Base-by-base conservation (phyloP, 1,284 basidiomycete genomes). In the Amylostereum areolatum region DNA sequence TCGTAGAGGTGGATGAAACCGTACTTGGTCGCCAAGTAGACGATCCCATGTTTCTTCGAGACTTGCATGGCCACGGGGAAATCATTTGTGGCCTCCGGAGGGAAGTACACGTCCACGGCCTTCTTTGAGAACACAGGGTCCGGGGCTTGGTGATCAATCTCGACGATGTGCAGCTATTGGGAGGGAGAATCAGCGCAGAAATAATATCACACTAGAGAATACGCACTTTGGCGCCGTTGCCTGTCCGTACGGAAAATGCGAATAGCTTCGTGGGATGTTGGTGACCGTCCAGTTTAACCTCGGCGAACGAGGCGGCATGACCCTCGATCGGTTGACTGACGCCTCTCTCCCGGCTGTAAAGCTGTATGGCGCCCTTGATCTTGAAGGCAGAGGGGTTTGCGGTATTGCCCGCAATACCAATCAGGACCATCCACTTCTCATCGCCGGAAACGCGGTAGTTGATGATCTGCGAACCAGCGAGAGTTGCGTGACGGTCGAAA, bases 51-150 rank as follows among this genome's bases (percentile, higher is more conserved):
- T 63, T 93, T 92, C 69, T 89, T 85, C 48, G 96, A 99, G 42
- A 98, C 92, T 68, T 99, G 97, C 92, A 99, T 98, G 30, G 96
- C 92, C 37, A 99, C 97, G n/a, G 97, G 97, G 78, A 99, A 99
- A 66, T 99, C 97, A 67, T 95, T 97, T 43, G 89, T 89, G 3
- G 97, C 97, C 67, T 99, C 97, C 1, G 94, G 87, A 49, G 97
- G 97, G 83, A 99, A 99, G 75, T 97, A 99, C 47, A 99, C 96
- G 61, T 99, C 97, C 56, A 99, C 95, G 11, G 93, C 92, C 72
- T 98, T 99, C 79, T 99, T 99, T 40, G 83, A 78, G 75, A 97
- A 99, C 5, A 87, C 85, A n/a, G 95, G 89, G 65, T 97, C 92
- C n/a, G 92, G 86, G 25, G 91, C 85, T 56, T 89, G 81, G 70